A percentile compares a stretch with the other conserved stretches of the same genome.
phyloP scores from a whole-genome alignment of 441 rosid genomes.

The Bocquillonia castaneifolia region DNA sequence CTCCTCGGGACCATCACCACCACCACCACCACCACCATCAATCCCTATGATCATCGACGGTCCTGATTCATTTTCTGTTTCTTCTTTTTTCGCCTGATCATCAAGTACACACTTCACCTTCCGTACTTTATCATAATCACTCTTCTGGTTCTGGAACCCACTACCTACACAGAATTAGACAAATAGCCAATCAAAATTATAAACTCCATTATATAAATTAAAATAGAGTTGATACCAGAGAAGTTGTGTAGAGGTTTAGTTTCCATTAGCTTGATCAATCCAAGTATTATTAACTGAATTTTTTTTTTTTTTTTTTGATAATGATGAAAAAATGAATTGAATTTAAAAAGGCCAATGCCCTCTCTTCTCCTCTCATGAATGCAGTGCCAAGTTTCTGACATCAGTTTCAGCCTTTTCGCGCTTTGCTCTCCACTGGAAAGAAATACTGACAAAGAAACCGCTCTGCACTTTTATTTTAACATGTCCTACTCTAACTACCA shows the following conservation, averaged over 20 bases:
- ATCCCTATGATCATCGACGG: constrained; percentile 37
- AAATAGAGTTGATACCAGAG: background rate
- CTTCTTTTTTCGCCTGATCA: background rate
- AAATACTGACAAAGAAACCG: no score
- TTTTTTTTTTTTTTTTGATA: no score
- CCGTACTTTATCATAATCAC: constrained; percentile 13
- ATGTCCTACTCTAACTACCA: no score
- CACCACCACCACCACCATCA: constrained; percentile 6
- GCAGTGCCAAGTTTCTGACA: constrained; percentile 25
- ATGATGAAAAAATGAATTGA: background rate
- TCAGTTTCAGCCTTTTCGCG: constrained; percentile 22
- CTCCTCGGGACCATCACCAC: constrained; percentile 1
- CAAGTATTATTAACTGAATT: no score
- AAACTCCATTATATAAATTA: no score
- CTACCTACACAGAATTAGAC: background rate
- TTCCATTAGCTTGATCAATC: no score
- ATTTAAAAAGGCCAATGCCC: no score
- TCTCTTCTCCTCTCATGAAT: no score
- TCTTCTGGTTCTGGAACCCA: constrained; percentile 20
- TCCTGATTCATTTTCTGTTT: constrained; percentile 26
- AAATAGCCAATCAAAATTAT: no score
- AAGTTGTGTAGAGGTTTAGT: no score
- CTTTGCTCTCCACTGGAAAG: no score
- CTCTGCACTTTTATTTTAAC: no score
- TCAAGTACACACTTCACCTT: constrained; percentile 13